phyloP scores from a whole-genome alignment of 2,329 filamentous ascomycete species.

The Aspergillus thermomutatus region DNA sequence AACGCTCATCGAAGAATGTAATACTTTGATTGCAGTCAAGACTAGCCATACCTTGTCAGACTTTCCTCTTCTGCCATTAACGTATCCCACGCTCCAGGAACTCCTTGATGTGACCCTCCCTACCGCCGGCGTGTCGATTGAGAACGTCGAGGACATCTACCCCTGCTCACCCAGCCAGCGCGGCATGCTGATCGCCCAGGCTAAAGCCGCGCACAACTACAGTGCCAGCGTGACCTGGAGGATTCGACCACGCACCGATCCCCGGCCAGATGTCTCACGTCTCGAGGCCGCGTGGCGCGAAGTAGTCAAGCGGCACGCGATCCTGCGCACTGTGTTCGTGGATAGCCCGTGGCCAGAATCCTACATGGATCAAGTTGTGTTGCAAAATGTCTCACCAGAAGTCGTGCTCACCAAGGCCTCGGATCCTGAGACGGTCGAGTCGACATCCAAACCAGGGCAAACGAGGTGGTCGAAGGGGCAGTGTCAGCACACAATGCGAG shows the following conservation, averaged over 20 bases:
- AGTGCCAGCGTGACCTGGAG: neutral
- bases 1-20: neutral
- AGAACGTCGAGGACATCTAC: slow-evolving; percentile 32
- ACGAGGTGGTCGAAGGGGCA: neutral
- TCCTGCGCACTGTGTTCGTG: neutral
- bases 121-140: neutral
- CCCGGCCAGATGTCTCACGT: neutral
- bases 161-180: slow-evolving; percentile 39
- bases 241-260: neutral
- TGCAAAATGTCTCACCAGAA: neutral
- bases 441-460: neutral
- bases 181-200: slow-evolving; percentile 24
- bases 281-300: neutral
- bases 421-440: too few species aligned
- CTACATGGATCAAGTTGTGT: neutral
- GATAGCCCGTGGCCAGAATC: neutral
- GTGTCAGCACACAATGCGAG: neutral
- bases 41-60: slow-evolving; percentile 6
- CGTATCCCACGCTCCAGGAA: neutral
- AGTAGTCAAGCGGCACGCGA: neutral
- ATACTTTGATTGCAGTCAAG: neutral
- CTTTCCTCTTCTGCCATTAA: slow-evolving; percentile 1
- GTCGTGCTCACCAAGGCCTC: neutral
- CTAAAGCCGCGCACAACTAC: neutral
- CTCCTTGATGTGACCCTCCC: neutral